phyloP scores from a whole-genome alignment of 2,329 filamentous ascomycete species.

The Pseudogymnoascus sp. region DNA sequence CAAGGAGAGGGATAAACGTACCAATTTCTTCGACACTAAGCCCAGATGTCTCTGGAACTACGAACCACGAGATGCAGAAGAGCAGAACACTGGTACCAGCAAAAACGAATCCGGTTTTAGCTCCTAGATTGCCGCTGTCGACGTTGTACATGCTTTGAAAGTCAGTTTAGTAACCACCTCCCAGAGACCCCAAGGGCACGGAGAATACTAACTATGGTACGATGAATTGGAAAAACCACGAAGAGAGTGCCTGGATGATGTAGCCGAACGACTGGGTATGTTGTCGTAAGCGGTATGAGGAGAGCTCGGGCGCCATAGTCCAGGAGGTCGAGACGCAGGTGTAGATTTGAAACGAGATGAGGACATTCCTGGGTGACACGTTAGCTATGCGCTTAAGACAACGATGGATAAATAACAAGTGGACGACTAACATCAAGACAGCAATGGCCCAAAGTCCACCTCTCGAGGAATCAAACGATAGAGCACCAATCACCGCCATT shows the following conservation, averaged over 20 bases:
- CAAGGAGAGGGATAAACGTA: slow-evolving; percentile 8
- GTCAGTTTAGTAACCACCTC: neutral
- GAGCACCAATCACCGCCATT: slow-evolving; percentile 15
- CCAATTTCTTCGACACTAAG: slow-evolving; percentile 42
- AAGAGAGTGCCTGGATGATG: slow-evolving; percentile 16
- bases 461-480: slow-evolving; percentile 14
- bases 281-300: slow-evolving; percentile 17
- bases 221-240: slow-evolving; percentile 28
- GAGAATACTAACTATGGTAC: slow-evolving; percentile 19
- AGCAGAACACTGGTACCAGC: slow-evolving; percentile 31
- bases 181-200: slow-evolving; percentile 24
- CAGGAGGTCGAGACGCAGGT: slow-evolving; percentile 15
- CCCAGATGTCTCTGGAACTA: slow-evolving; percentile 47
- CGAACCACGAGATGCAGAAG: slow-evolving; percentile 34
- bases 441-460: slow-evolving; percentile 16
- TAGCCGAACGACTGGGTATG: slow-evolving; percentile 18
- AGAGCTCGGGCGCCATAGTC: slow-evolving; percentile 19
- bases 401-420: neutral
- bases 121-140: slow-evolving; percentile 32
- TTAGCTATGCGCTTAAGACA: neutral
- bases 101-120: slow-evolving; percentile 36
- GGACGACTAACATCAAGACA: slow-evolving; percentile 14
- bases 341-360: slow-evolving; percentile 19
- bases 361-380: slow-evolving; percentile 15
- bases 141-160: slow-evolving; percentile 35